A percentile compares a stretch with the other conserved stretches of the same genome.
Conservation (phyloP, 768 basidiomycete genomes). For the Suillus bovinus region DNA sequence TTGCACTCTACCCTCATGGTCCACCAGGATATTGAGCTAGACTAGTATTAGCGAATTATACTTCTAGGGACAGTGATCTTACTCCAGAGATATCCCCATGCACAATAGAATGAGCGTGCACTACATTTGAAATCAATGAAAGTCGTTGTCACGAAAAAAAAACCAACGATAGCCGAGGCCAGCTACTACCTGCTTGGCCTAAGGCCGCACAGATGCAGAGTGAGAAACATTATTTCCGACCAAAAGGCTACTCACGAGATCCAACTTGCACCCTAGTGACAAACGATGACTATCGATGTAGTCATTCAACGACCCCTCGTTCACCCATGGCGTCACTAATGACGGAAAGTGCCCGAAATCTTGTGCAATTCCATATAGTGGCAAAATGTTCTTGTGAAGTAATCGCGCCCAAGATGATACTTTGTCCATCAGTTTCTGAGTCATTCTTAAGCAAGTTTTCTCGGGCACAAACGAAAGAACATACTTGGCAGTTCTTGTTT, state of each 20-base stretch:
- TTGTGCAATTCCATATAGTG: slow-evolving; percentile 18
- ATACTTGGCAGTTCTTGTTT: neutral
- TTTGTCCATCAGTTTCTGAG: slow-evolving; percentile 1
- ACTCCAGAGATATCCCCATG: slow-evolving; percentile 13
- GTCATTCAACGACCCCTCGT: slow-evolving; percentile 22
- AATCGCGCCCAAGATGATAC: slow-evolving; percentile 6
- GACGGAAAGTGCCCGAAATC: slow-evolving; percentile 23
- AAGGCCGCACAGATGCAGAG: neutral
- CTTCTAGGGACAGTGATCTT: neutral
- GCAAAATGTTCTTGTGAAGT: slow-evolving; percentile 20
- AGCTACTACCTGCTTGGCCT: slow-evolving; percentile 5
- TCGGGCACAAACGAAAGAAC: neutral
- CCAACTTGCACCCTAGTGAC: slow-evolving; percentile 9
- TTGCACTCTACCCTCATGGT: neutral
- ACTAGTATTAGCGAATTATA: neutral
- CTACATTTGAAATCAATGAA: neutral
- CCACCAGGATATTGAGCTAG: slow-evolving; percentile 11
- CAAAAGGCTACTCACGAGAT: slow-evolving; percentile 16
- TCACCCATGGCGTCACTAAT: slow-evolving; percentile 27
- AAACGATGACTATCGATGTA: slow-evolving; percentile 17
- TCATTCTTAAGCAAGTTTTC: neutral
- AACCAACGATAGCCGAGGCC: slow-evolving; percentile 11
- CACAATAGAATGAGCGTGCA: slow-evolving; percentile 6
- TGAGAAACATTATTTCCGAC: neutral
- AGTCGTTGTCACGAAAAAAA: neutral